A percentile compares a stretch with the other conserved stretches of the same genome.
These are phyloP conservation scores for Echeveria elegans DNA, from an alignment of 164 flowering plant genomes.

Conservation along the genomic window DNA sequence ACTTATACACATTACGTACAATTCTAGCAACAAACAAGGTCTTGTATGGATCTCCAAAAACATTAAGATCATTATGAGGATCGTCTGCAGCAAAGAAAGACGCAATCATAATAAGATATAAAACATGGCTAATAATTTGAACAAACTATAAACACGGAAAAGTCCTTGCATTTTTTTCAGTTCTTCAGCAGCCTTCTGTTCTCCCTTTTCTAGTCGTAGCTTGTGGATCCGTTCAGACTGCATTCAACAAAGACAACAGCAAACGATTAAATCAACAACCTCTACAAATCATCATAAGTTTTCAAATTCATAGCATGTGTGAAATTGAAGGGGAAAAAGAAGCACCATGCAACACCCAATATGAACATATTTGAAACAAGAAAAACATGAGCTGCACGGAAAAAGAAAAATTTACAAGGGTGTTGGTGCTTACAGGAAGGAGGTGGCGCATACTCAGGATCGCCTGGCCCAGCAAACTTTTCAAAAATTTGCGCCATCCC, in stretches of 20 bases:
- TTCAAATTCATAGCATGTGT: background rate
- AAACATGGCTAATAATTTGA: no score
- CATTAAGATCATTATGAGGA: slow-evolving; percentile 68
- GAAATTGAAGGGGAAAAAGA: no score
- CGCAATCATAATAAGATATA: background rate
- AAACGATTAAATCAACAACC: background rate
- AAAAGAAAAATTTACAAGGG: slow-evolving; percentile 3
- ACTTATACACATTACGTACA: slow-evolving; percentile 35
- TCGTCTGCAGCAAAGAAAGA: slow-evolving; percentile 50
- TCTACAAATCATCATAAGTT: no score
- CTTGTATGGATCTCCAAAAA: slow-evolving; percentile 95
- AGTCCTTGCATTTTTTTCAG: slow-evolving; percentile 64
- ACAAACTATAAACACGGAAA: background rate
- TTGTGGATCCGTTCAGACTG: slow-evolving; percentile 70
- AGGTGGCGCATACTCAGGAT: slow-evolving; percentile 91
- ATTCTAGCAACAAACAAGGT: slow-evolving; percentile 92
- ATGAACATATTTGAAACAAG: background rate
- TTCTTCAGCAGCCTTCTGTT: slow-evolving; percentile 81
- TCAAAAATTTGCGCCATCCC: slow-evolving; percentile 91
- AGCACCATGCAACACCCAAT: background rate
- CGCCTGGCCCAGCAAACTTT: slow-evolving; percentile 82
- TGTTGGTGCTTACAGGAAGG: slow-evolving; percentile 56
- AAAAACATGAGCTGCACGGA: no score
- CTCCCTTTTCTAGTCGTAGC: slow-evolving; percentile 77
- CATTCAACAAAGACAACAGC: background rate